These are phyloP conservation scores for Chalaropsis ovoidea DNA, from an alignment of 2,329 filamentous ascomycete species.

Conservation along the genomic window DNA sequence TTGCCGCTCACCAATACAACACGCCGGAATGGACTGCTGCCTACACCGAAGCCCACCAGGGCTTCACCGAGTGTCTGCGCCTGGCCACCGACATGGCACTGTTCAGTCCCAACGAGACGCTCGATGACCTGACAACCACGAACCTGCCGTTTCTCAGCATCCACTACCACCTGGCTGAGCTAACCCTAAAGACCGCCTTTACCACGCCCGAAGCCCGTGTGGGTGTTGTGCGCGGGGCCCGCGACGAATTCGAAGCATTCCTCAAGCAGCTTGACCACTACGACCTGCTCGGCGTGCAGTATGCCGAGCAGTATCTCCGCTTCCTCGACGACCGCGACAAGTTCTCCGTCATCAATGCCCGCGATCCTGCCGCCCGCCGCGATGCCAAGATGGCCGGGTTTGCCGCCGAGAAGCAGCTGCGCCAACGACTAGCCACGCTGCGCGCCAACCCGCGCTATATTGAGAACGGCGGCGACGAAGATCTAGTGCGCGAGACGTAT, in stretches of 20 bases:
- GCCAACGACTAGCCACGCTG: conserved; percentile 61
- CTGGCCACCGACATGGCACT: conserved; percentile 62
- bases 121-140: conserved; percentile 78
- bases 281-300: conserved; percentile 53
- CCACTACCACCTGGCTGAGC: conserved; percentile 67
- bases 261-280: conserved; percentile 70
- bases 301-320: conserved; percentile 59
- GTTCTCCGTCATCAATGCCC: conserved; percentile 60
- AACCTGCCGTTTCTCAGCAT: conserved; percentile 78
- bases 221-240: conserved; percentile 50
- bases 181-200: conserved; percentile 57
- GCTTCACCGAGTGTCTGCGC: conserved; percentile 62
- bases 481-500: conserved; percentile 67
- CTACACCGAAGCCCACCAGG: conserved; percentile 54
- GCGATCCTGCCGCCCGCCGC: conserved; percentile 55
- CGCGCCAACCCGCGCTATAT: conserved; percentile 41
- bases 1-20: conserved; percentile 56
- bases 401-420: conserved; percentile 74
- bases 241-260: conserved; percentile 66
- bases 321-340: conserved; percentile 62
- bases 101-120: conserved; percentile 80
- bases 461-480: conserved; percentile 60
- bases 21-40: conserved; percentile 57
- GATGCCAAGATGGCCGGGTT: conserved; percentile 80
- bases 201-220: conserved; percentile 48